Percentiles rank a stretch among this genome's conserved stretches.
These are phyloP conservation scores for Warburgia ugandensis DNA, from an alignment of 164 flowering plant species.

Conservation along the genomic window DNA sequence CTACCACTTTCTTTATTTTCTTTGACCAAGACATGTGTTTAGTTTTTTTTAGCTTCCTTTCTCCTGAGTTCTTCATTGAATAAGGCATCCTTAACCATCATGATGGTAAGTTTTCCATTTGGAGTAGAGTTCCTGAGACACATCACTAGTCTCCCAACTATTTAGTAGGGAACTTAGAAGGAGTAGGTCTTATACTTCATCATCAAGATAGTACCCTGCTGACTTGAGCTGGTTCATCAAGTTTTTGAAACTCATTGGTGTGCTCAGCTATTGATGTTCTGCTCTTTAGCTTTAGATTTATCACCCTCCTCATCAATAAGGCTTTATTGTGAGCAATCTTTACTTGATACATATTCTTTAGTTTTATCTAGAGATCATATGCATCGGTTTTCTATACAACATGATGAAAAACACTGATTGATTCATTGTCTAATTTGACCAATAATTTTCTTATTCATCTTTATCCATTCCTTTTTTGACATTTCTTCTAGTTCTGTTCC, in stretches of 20 bases:
- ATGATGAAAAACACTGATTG: not conserved
- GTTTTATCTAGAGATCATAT: not conserved
- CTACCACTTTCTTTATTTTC: not conserved
- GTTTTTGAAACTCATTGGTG: not conserved
- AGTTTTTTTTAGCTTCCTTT: not conserved
- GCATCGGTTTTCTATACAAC: not conserved
- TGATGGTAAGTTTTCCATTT: not conserved
- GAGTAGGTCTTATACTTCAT: not conserved
- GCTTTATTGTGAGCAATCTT: too few species aligned
- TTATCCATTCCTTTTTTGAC: not conserved
- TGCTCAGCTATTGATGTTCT: too few species aligned
- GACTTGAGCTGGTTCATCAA: not conserved
- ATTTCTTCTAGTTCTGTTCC: not conserved
- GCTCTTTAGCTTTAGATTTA: too few species aligned
- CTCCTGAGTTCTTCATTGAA: too few species aligned
- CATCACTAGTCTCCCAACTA: not conserved
- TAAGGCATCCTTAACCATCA: not conserved
- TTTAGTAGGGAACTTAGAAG: not conserved
- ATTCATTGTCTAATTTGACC: not conserved
- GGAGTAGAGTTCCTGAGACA: not conserved
- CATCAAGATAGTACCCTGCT: not conserved
- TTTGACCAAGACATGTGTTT: not conserved
- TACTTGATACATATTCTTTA: too few species aligned
- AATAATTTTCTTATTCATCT: not conserved
- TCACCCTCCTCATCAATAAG: too few species aligned